Percentiles rank a stretch among this genome's conserved stretches.
Evolutionary conservation across 495 filamentous ascomycete species (phyloP).

Genomic region (Oidiodendron maius): DNA sequence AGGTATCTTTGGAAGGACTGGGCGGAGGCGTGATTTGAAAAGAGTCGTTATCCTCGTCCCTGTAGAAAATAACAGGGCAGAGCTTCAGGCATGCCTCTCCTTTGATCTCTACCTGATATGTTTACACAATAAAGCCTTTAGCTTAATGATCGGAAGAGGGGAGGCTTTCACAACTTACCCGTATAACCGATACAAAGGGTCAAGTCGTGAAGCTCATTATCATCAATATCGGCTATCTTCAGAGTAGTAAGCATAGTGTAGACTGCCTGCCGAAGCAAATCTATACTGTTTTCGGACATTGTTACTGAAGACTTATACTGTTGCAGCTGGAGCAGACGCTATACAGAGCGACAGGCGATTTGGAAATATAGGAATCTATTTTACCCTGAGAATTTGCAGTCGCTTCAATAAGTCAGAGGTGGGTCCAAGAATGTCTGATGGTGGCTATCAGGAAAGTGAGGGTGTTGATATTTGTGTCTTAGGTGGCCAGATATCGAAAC

Average conservation of each 20-base stretch:
- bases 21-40: background rate
- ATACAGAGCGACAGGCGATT: too few relatives aligned
- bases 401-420: too few relatives aligned
- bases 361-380: too few relatives aligned
- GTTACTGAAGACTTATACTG: background rate
- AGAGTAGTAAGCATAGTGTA: background rate
- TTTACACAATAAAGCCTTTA: background rate
- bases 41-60: background rate
- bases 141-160: background rate
- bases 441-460: too few relatives aligned
- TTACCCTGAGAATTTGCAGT: too few relatives aligned
- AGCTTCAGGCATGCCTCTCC: background rate
- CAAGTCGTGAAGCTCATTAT: slow-evolving; percentile 5
- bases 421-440: too few relatives aligned
- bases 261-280: slow-evolving; percentile 1
- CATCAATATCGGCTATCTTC: background rate
- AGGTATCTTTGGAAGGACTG: background rate
- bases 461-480: background rate
- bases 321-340: too few relatives aligned
- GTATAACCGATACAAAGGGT: background rate
- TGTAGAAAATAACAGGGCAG: background rate
- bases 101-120: slow-evolving; percentile 1
- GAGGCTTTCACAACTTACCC: background rate
- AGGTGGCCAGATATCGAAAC: background rate
- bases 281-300: background rate